Base-by-base conservation (phyloP, 2,329 filamentous ascomycete genomes). In the Stagonosporopsis chrysanthemi region DNA sequence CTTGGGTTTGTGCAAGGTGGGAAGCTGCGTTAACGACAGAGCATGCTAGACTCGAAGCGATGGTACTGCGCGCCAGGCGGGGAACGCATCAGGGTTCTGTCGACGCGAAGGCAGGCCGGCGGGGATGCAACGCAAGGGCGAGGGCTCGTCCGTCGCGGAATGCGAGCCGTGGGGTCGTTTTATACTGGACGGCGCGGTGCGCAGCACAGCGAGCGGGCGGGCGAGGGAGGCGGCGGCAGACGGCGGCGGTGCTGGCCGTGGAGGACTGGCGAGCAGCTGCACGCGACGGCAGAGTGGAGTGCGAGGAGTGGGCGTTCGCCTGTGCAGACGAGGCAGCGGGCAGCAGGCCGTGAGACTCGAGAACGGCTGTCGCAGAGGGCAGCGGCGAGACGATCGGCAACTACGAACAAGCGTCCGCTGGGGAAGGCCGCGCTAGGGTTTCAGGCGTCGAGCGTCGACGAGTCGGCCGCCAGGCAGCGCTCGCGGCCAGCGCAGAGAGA, bases 21-120 rank as follows among this genome's bases (percentile, higher is more conserved):
- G 56, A 60, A 62, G 58, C 39, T 49, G 56, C 47, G 66, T 71
- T 73, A 77, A 63, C 65, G 69, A 65, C 68, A 68, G 73, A 70
- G 68, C 73, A 76, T 76, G 69, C 72, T 73, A 71, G 66, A 64
- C 66, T 75, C 68, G 69, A 75, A 76, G 71, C 64, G 71, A 71
- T 69, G 67, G 61, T 68, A 64, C 69, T 68, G 74, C 71, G 73
- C 73, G 70, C 68, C 66, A 65, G 71, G 67, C 73, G 68, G 71
- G 69, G 73, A 69, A 72, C 68, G 74, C 75, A 77, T 77, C 72
- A 73, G 73, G 68, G 67, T 70, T 60, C 63, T 45, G 59, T 59
- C 52, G 53, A 63, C 51, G 53, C 42, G 15, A 40, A 40, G 48
- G 38, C 26, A 50, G 48, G 62, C 60, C 62, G 67, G 69, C 65